Evolutionary conservation across 805 yeast genomes (phyloP).

Genomic region (Spathaspora girioi): DNA sequence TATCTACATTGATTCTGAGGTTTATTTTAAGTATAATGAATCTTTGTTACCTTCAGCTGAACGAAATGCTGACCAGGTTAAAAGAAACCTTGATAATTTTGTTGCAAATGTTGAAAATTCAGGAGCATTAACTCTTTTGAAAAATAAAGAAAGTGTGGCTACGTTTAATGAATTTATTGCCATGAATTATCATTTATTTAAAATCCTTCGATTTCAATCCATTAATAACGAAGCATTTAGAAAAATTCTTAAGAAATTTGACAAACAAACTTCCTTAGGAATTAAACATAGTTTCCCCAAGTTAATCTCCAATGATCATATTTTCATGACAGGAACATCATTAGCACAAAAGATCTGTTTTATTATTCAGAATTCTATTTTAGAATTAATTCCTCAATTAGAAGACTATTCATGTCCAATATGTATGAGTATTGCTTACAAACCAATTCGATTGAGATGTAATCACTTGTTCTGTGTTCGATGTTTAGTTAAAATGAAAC

Average conservation of each 20-base stretch:
- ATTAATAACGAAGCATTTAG: constrained; percentile 61
- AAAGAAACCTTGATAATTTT: constrained; percentile 41
- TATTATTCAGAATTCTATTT: constrained; percentile 50
- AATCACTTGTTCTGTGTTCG: constrained; percentile 70
- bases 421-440: constrained; percentile 65
- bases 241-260: constrained; percentile 72
- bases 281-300: constrained; percentile 46
- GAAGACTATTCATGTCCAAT: constrained; percentile 77
- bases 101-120: constrained; percentile 34
- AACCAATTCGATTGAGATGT: constrained; percentile 64
- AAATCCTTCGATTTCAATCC: constrained; percentile 56
- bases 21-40: constrained; percentile 55
- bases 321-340: constrained; percentile 43
- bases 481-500: constrained; percentile 65
- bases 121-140: constrained; percentile 38
- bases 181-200: constrained; percentile 52
- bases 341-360: constrained; percentile 53
- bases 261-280: constrained; percentile 61
- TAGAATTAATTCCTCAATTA: constrained; percentile 63
- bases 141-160: constrained; percentile 38
- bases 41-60: constrained; percentile 37
- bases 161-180: constrained; percentile 50
- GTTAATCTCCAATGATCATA: constrained; percentile 37
- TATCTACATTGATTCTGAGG: constrained; percentile 61
- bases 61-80: constrained; percentile 43